Base-by-base conservation (phyloP, 2,329 filamentous ascomycete species). In the Diplodia corticola region DNA sequence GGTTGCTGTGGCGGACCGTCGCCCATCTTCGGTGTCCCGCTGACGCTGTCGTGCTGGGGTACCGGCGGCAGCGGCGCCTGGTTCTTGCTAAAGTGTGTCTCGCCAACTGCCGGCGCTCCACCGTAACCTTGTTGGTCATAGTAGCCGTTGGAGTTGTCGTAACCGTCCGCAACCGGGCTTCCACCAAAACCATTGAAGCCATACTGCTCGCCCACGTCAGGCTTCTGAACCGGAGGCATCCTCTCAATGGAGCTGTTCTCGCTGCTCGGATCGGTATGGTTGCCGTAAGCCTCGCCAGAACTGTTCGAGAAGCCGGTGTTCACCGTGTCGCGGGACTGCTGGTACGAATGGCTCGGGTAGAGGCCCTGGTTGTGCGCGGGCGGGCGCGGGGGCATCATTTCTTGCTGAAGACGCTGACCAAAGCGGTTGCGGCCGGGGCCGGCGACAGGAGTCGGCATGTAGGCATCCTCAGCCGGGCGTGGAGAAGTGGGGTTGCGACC, bases 181-280 rank as follows among this genome's bases (percentile, higher is more conserved):
- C 73, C 69, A 13, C 82, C 82, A 67, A 83, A 84, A 1, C 82
- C 82, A 28, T 75, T 78, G 69, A 89, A 89, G 60, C 90, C 89
- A 71, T 91, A 91, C 66, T 80, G 73, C 61, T 78, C 72, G 55
- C 73, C 73, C 65, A 76, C 51, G 48, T 79, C 73, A 54, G 78
- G 77, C 46, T 77, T 69, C 3, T 51, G 64, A 12, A 73, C 74
- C 6, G 69, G 79, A 71, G 85, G 85, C 40, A 88, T 82, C 68
- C 92, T 89, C 75, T 97, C 92, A 71, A 96, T 87, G 1, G 92
- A 96, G 80, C 92, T 96, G 80, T 96, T 96, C 75, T 97, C 91
- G 74, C 93, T 97, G 80, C 91, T 95, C 81, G 91, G 93, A 75
- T 97, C 93, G 67, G 92, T 96, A 70, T 89, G 89, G 77, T 95